Percentiles rank a stretch among this genome's conserved stretches.
Conservation (phyloP, 163 green algal species). For the Scenedesmus sp. region DNA sequence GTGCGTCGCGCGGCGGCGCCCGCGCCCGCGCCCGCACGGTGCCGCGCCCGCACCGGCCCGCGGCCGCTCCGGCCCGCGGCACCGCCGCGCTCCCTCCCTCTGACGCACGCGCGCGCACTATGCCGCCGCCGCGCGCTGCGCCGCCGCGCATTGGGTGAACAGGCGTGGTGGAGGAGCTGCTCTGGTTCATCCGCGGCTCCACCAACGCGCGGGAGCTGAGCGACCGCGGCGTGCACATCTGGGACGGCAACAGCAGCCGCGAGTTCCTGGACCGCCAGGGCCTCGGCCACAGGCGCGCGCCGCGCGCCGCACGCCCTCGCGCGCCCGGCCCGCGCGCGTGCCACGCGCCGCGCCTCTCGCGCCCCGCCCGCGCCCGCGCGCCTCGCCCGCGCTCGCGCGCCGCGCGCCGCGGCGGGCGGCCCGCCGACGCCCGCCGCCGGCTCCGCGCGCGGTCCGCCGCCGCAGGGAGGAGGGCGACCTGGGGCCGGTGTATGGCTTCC, state of each 20-base stretch:
- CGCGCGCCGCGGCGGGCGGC: neutral
- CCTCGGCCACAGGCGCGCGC: slow-evolving; percentile 66
- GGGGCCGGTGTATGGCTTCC: slow-evolving; percentile 99
- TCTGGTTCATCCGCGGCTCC: slow-evolving; percentile 96
- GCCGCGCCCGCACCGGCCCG: no score
- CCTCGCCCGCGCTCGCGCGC: no score
- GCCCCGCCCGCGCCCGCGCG: no score
- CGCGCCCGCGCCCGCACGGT: no score
- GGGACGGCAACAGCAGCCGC: slow-evolving; percentile 95
- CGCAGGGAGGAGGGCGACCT: slow-evolving; percentile 94
- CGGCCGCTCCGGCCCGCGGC: no score
- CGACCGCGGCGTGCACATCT: slow-evolving; percentile 95
- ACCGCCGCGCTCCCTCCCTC: no score
- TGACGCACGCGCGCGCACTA: no score
- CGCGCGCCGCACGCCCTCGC: neutral
- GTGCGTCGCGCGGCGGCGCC: slow-evolving; percentile 52
- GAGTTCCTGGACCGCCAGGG: slow-evolving; percentile 90
- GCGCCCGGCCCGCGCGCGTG: no score
- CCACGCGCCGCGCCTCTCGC: no score
- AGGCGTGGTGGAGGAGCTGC: slow-evolving; percentile 97
- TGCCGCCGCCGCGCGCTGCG: no score
- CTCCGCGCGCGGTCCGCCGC: neutral
- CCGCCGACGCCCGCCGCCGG: no score
- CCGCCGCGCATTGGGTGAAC: no score
- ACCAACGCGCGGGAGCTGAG: slow-evolving; percentile 89